Base-by-base conservation (phyloP, 768 basidiomycete species). In the Psilocybe tampanensis region DNA sequence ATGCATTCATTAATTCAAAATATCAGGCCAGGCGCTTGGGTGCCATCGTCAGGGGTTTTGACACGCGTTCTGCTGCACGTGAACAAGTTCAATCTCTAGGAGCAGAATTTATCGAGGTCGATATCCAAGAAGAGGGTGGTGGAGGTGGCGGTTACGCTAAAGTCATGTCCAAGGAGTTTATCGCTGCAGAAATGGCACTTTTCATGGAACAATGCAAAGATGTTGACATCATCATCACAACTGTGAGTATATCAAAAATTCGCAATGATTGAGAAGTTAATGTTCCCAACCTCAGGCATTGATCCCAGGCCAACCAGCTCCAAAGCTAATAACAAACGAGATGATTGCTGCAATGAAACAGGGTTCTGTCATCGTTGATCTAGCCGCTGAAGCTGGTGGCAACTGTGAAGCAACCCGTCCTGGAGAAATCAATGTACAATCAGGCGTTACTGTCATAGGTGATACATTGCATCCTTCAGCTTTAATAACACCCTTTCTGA, bases 261-360 rank as follows among this genome's bases (percentile, higher is more conserved):
- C 21, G 41, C 21, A 23, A 3, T 21, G 23, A 29, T 17, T 42
- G 13, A 54, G 1, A 48, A 17, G 4, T 59, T 47, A 42, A 26
- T 45, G 49, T 44, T 8, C 23, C 29, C 34, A 33, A 32, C 18
- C 29, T 1, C 44, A 89, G 88, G 92, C 90, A 54, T 80, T 92
- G 42, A 92, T 93, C 65, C 93, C 93, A 22, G 93, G 93, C 11
- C 86, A 84, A 77, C 90, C 89, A 8, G 93, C 93, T 2, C 93
- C 93, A 0, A 94, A 86, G 68, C 70, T 95, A 43, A 92, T 95
- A 66, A 90, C 86, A 5, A 79, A 86, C 59, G 88, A 91, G 76
- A 94, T 94, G 89, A 80, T 95, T 13, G 83, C 86, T 39, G 89
- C 86, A n/a, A 94, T 95, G 93, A 94, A 90, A 64, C 91, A 90